Base-by-base conservation (phyloP, 179 eudicot genomes). In the Vitellaria paradoxa region DNA sequence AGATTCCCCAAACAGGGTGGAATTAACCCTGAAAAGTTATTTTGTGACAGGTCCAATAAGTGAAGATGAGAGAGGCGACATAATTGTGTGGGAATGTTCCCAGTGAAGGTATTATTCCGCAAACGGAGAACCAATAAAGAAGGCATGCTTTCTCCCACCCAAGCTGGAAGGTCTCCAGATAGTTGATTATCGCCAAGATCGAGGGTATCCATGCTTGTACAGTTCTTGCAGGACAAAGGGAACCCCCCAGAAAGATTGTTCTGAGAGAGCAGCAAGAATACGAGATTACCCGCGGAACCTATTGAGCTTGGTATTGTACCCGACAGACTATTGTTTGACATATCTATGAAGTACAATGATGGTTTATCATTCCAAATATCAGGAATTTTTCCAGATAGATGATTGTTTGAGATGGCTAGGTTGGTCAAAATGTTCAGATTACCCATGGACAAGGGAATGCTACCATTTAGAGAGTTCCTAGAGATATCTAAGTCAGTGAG, bases 221-320 rank as follows among this genome's bases (percentile, higher is more conserved):
- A 78, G 7, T 59, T 75, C 50, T 20, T 24, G 65, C 78, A 65
- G 17, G 69, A 24, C 9, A 8, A 47, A 40, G 82, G 80, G n/a
- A 81, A 6, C 53, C 68, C 12, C 5, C 82, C 84, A 0, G 55
- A 30, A n/a, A 84, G 64, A 17, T 50, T 75, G 23, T 84, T 84
- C 42, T 65, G 63, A 40, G 14, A 12, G 0, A 84, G 72, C 30
- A 24, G 7, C 60, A 84, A 68, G 65, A 42, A n/a, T 5, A 0
- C 6, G 6, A 84, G 57, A 13, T 0, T 10, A 26, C 9, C 3
- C 11, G 65, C 47, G 47, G 50, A 52, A n/a, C 80, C 84, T 0
- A 84, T 14, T 17, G 80, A 81, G 20, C 65, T 53, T 11, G 87
- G 84, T 8, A 81, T 81, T 6, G 2, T 65, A 9, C 87, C 87